Conservation (phyloP, 2,329 filamentous ascomycete genomes). For the Hawksworthiomyces lignivorus region DNA sequence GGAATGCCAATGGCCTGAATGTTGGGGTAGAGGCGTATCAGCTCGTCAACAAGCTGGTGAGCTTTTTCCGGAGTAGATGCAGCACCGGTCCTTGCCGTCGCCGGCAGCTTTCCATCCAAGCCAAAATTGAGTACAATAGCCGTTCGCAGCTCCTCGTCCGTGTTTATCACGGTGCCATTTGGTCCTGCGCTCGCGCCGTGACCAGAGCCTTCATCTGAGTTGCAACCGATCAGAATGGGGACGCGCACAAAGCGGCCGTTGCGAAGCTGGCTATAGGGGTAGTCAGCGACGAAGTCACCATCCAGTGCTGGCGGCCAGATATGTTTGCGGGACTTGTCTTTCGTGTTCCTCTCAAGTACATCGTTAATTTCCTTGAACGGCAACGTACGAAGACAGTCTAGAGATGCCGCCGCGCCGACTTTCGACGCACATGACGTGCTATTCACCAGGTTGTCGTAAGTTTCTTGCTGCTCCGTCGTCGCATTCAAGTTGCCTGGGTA, state of each 20-base stretch:
- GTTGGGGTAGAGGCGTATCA: constrained; percentile 42
- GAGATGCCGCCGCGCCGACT: neutral
- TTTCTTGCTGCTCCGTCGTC: constrained; percentile 16
- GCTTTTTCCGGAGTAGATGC: constrained; percentile 9
- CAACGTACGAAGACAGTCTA: constrained; percentile 25
- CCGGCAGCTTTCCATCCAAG: constrained; percentile 10
- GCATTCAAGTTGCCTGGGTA: constrained; percentile 29
- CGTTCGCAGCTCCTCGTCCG: constrained; percentile 41
- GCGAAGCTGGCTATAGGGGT: constrained; percentile 43
- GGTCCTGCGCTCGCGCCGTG: constrained; percentile 31
- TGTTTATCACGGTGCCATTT: constrained; percentile 41
- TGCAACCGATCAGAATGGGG: constrained; percentile 52
- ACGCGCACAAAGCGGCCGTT: constrained; percentile 55
- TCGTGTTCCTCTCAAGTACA: neutral
- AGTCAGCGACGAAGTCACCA: constrained; percentile 33
- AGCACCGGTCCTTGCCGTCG: constrained; percentile 6
- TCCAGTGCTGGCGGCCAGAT: constrained; percentile 26
- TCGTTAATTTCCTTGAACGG: constrained; percentile 23
- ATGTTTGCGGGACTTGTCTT: constrained; percentile 14
- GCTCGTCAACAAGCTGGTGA: constrained; percentile 22
- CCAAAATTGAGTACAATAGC: constrained; percentile 2
- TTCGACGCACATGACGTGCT: constrained; percentile 5
- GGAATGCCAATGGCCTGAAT: constrained; percentile 41
- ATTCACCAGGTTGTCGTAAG: constrained; percentile 14
- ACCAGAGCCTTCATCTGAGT: constrained; percentile 55